phyloP scores from a whole-genome alignment of 805 yeast genomes.

The Ogataea saltuana region DNA sequence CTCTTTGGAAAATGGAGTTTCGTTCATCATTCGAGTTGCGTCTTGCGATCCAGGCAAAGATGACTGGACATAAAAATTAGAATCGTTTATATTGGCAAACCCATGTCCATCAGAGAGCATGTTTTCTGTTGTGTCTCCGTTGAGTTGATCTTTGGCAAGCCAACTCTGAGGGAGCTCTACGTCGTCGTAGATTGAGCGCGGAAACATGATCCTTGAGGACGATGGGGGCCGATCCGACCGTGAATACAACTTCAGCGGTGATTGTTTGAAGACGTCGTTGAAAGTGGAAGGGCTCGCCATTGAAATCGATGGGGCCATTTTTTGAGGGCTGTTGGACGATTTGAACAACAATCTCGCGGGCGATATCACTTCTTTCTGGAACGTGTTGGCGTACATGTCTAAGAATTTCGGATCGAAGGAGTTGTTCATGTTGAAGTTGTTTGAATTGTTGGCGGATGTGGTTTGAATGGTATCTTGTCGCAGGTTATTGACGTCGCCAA shows the following conservation, averaged over 20 bases:
- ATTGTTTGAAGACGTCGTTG: constrained; percentile 17
- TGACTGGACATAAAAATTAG: constrained; percentile 19
- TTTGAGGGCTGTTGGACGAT: constrained; percentile 15
- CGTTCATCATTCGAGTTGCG: constrained; percentile 16
- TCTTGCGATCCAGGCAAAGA: constrained; percentile 24
- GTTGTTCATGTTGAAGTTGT: constrained; percentile 8
- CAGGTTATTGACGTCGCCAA: constrained; percentile 12
- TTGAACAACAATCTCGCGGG: constrained; percentile 20
- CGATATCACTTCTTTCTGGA: constrained; percentile 21
- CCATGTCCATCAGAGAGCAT: constrained; percentile 19
- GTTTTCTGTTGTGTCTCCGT: constrained; percentile 20
- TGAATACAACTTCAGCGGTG: constrained; percentile 18
- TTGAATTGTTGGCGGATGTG: constrained; percentile 10
- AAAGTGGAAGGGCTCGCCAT: constrained; percentile 12
- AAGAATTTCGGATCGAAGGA: constrained; percentile 20
- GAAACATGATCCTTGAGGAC: constrained; percentile 15
- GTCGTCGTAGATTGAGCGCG: constrained; percentile 20
- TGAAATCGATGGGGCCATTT: constrained; percentile 10
- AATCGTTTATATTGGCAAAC: constrained; percentile 17
- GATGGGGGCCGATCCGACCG: constrained; percentile 14
- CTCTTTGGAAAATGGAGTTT: constrained; percentile 16
- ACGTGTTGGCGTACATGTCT: constrained; percentile 15
- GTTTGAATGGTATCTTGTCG: constrained; percentile 16
- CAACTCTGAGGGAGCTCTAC: constrained; percentile 17
- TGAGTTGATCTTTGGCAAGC: constrained; percentile 14